Conservation (phyloP, 345 rosid genomes). For the Brassica incana region DNA sequence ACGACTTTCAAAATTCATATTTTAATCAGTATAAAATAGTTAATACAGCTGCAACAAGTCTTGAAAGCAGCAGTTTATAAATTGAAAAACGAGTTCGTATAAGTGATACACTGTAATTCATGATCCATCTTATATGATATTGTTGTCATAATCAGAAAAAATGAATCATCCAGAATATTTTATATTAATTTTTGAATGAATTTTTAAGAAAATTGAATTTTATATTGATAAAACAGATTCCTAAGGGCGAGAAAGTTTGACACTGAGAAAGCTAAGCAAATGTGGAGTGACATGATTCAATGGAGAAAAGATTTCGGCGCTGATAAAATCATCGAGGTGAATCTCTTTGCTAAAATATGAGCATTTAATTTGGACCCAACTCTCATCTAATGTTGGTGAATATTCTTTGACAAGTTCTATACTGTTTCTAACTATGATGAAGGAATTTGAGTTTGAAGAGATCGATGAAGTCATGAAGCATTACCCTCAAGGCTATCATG, state of each 20-base stretch:
- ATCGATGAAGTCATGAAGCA: conserved; percentile 74
- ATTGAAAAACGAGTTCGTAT: neutral
- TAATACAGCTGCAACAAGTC: neutral
- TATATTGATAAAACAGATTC: conserved; percentile 52
- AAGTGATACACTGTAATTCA: neutral
- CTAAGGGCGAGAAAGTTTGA: conserved; percentile 97
- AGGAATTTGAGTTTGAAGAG: conserved; percentile 96
- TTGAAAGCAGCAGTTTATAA: neutral
- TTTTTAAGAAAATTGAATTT: neutral
- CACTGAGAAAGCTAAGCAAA: conserved; percentile 88
- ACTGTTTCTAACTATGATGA: conserved; percentile 9
- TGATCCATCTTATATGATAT: neutral
- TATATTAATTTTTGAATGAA: neutral
- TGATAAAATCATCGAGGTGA: conserved; percentile 84
- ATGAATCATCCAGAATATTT: neutral
- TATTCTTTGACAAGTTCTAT: neutral
- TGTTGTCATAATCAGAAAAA: neutral
- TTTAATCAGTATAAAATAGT: neutral
- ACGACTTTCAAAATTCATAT: neutral
- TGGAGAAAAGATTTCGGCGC: conserved; percentile 96
- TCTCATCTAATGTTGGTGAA: neutral
- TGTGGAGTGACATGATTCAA: conserved; percentile 99
- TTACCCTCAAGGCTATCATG: conserved; percentile 97
- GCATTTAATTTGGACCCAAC: neutral
- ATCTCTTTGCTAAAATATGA: conserved; percentile 17